Evolutionary conservation across 306 rosid species (phyloP).

Genomic region (Boehmeria nivea): DNA sequence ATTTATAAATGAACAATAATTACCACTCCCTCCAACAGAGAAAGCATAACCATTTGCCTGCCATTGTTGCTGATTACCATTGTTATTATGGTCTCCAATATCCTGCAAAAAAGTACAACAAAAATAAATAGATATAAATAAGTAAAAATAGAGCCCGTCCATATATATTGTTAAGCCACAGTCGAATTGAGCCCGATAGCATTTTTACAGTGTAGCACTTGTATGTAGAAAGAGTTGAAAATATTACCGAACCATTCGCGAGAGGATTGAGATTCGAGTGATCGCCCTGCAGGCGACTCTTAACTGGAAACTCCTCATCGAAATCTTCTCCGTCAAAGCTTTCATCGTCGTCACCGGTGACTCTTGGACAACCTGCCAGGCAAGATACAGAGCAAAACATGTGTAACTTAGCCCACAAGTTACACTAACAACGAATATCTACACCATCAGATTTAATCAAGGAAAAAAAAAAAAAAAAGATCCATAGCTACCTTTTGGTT

Average conservation of each 20-base stretch:
- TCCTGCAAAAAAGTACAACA: slow-evolving; percentile 46
- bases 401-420: too few relatives aligned
- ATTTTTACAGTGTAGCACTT: neutral
- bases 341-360: slow-evolving; percentile 78
- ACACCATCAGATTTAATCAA: too few relatives aligned
- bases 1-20: neutral
- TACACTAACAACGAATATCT: too few relatives aligned
- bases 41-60: slow-evolving; percentile 39
- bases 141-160: neutral
- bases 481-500: too few relatives aligned
- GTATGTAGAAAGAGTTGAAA: neutral
- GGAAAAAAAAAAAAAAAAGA: too few relatives aligned
- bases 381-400: neutral
- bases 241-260: slow-evolving; percentile 45
- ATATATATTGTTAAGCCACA: too few relatives aligned
- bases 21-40: slow-evolving; percentile 68
- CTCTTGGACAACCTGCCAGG: slow-evolving; percentile 96
- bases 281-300: slow-evolving; percentile 31
- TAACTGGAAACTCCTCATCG: slow-evolving; percentile 76
- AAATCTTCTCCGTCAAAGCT: slow-evolving; percentile 69
- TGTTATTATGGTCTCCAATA: slow-evolving; percentile 40
- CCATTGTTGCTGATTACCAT: slow-evolving; percentile 28
- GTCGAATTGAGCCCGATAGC: neutral
- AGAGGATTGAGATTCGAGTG: slow-evolving; percentile 19
- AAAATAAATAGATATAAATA: neutral